Base-by-base conservation (phyloP, 2,329 filamentous ascomycete genomes). In the Fusarium anguioides region DNA sequence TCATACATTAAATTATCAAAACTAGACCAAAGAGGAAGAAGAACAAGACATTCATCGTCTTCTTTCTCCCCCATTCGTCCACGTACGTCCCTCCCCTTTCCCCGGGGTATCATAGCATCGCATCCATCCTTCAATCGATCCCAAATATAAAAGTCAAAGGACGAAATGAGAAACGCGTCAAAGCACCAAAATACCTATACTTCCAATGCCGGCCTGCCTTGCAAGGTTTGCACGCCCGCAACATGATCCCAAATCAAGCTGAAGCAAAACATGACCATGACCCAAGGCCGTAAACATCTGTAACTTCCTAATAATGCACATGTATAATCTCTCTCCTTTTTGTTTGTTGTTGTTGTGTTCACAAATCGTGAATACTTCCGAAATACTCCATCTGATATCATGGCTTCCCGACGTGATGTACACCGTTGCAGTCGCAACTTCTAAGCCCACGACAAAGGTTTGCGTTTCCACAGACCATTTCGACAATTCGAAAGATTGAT, bases 391-490 rank as follows among this genome's bases (percentile, higher is more conserved):
- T 69, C 57, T 69, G 46, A 58, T 65, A 49, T n/a, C n/a, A n/a
- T n/a, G n/a, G 50, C 31, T 63, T 54, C 53, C 59, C 54, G 62
- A 44, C 60, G 49, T 67, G 49, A 65, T 74, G 50, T 73, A 75
- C 70, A 75, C 71, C 66, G 66, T 75, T 60, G 66, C 64, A 69
- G 48, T 69, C 64, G 67, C 75, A 63, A 73, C 64, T 51, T 54
- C 59, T 49, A 44, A n/a, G 44, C 35, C 33, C 27, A 62, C 45
- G 49, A 54, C 40, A 58, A 49, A 46, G 41, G 44, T 27, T 36
- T 48, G 41, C 47, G 66, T 61, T 60, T 64, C 66, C 55, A 24
- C 56, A 52, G 24, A 29, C 65, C 26, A 23, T 14, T 42, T 58
- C 45, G 57, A 60, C 61, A 68, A 44, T 49, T 54, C 35, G 31